A percentile compares a stretch with the other conserved stretches of the same genome.
These are phyloP conservation scores for Coniochaeta sp. DNA, from an alignment of 2,329 filamentous ascomycete genomes.

Conservation along the genomic window DNA sequence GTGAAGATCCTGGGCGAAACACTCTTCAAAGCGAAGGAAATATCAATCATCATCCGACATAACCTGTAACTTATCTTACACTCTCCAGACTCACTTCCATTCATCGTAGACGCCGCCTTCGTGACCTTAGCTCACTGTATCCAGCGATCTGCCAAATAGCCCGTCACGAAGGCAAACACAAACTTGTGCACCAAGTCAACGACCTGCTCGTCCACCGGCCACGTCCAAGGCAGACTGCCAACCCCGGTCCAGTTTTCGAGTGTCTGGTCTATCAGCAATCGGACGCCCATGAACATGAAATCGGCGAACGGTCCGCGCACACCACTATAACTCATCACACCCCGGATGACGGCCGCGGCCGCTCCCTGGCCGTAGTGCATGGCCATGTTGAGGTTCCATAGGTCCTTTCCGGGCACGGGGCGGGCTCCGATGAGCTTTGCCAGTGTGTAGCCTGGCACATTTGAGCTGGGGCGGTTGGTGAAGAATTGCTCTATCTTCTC, in stretches of 20 bases:
- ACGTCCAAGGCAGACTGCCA: slow-evolving; percentile 12
- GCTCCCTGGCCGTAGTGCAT: slow-evolving; percentile 16
- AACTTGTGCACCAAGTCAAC: slow-evolving; percentile 13
- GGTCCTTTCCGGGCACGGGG: slow-evolving; percentile 4
- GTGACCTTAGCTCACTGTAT: slow-evolving; percentile 6
- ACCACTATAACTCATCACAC: slow-evolving; percentile 8
- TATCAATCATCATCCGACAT: too few species aligned
- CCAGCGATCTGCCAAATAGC: slow-evolving; percentile 10
- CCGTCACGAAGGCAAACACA: slow-evolving; percentile 11
- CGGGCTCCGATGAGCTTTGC: slow-evolving; percentile 8
- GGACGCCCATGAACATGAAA: slow-evolving; percentile 12
- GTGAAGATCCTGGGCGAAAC: too few species aligned
- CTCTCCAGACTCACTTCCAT: not conserved
- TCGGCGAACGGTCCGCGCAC: slow-evolving; percentile 12
- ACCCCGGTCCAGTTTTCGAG: slow-evolving; percentile 14
- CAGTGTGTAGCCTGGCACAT: slow-evolving; percentile 12
- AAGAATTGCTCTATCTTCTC: slow-evolving; percentile 13
- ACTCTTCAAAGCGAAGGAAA: too few species aligned
- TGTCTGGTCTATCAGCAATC: slow-evolving; percentile 13
- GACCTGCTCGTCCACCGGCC: slow-evolving; percentile 12
- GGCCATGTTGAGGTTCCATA: slow-evolving; percentile 12
- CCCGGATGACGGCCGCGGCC: slow-evolving; percentile 9
- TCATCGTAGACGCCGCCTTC: too few species aligned
- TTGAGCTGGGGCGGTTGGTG: slow-evolving; percentile 10
- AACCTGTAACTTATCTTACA: too few species aligned